Conservation (phyloP, 129 eudicot species). For the Saposhnikovia divaricata region DNA sequence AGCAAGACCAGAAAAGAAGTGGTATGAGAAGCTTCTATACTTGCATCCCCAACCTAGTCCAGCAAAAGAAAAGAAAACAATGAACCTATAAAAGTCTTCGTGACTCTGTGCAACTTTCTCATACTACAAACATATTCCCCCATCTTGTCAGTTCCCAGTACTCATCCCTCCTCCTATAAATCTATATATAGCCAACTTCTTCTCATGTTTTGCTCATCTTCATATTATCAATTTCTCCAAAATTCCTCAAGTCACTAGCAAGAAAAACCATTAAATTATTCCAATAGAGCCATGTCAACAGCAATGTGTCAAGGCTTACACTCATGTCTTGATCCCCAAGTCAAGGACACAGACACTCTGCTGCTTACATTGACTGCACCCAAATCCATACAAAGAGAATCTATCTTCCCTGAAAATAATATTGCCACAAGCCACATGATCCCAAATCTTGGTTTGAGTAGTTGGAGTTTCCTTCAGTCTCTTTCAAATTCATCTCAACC, state of each 20-base stretch:
- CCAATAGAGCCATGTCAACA: constrained; percentile 33
- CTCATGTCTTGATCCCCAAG: constrained; percentile 36
- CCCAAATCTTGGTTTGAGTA: background rate
- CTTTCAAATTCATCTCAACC: constrained; percentile 18
- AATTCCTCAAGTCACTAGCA: too few relatives aligned
- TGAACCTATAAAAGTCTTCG: too few relatives aligned
- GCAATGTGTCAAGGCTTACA: constrained; percentile 34
- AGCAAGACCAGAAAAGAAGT: too few relatives aligned
- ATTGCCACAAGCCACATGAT: background rate
- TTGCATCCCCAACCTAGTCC: too few relatives aligned
- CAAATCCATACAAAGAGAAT: constrained; percentile 4
- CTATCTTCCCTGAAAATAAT: background rate
- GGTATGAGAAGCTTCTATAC: background rate
- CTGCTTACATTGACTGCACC: constrained; percentile 43
- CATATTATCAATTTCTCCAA: background rate
- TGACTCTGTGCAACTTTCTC: background rate
- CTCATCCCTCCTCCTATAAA: background rate
- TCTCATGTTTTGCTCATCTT: background rate
- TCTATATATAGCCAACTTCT: background rate
- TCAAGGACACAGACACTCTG: constrained; percentile 37
- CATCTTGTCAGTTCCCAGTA: background rate
- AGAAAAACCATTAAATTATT: background rate
- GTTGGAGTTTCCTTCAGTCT: constrained; percentile 25
- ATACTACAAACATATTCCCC: background rate
- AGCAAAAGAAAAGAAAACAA: too few relatives aligned